Base-by-base conservation (phyloP, 2,329 filamentous ascomycete genomes). In the Exophiala calicioides region DNA sequence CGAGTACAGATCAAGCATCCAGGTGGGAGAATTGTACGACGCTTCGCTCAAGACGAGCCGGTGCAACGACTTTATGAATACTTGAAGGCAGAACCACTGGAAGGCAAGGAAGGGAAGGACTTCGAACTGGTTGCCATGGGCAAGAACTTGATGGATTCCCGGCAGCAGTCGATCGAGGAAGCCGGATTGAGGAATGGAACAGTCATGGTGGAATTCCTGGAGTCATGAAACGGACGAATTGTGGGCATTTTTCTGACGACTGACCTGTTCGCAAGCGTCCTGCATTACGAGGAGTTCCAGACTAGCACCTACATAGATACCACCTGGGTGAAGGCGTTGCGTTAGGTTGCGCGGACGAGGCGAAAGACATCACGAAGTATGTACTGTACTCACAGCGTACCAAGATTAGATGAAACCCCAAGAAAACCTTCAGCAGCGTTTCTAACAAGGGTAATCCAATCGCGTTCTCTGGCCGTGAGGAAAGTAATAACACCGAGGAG, bases 101-200 rank as follows among this genome's bases (percentile, higher is more conserved):
- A 90, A 57, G 89, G 86, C 59, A 91, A 89, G 67, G 79, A 80
- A 21, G 88, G 85, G 0, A 68, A 85, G 9, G 79, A 81, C 52
- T 98, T 98, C 68, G 91, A 97, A 66, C 77, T 98, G 56, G 90
- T 93, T 66, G 81, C 81, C 53, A 86, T 95, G 81, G 88, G 90
- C 36, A 85, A 85, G 63, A 93, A 98, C 61, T 70, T 98, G 49
- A 85, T 96, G 31, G 83, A 86, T 13, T 71, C 76, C 44, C 73
- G 96, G 37, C 84, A 90, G 36, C 71, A 78, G 55, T 88, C 82
- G 1, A 86, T 98, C 50, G 81, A 81, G 57, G 85, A 89, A 62
- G 88, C 86, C 0, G 89, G 90, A 0, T 68, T 98, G 59, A 95
- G 93, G 74, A 91, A 94, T 62, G 90, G 86, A 3, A 95, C 90